Base-by-base conservation (phyloP, 148 eudicot species). In the Amaranthus cruentus region DNA sequence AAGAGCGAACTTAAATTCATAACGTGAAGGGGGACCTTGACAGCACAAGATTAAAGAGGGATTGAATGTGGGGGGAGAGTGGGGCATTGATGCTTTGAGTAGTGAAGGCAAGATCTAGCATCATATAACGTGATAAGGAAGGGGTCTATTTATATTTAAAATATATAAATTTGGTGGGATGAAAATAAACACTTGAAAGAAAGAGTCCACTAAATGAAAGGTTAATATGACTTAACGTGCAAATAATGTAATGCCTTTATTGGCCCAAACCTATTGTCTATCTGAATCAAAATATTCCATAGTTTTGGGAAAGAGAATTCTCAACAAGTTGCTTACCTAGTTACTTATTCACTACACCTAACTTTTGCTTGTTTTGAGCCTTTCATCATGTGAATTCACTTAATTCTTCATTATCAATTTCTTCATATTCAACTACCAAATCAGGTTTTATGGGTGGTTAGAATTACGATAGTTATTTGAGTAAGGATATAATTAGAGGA, bases 101-200 rank as follows among this genome's bases (percentile, higher is more conserved):
- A 78, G 68, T n/a, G 81, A 73, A 59, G 77, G 77, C 81, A 78
- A 69, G 80, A 77, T 77, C 80, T 67, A 77, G 21, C 80, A 77
- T 51, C 67, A 57, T 72, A 77, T 77, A 77, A 72, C 59, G 77
- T 60, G 76, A 67, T 66, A 67, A 72, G 53, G 49, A 44, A 78
- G 7, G 62, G 77, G 77, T 78, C 81, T 76, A 66, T 57, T 11
- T 78, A n/a, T 59, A 43, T 28, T 63, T 54, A 28, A 28, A 28
- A 28, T 28, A 28, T 28, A 28, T 28, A 28, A 28, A 58, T 5
- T 44, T 69, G 60, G 60, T 28, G 38, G 38, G 38, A 28, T 28
- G 38, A 28, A 28, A 28, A 28, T 28, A 28, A 28, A 61, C 38
- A 52, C 8, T 42, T 3, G 6, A 14, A 63, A 28, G 38, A 28